Percentiles rank a stretch among this genome's conserved stretches.
phyloP scores from a whole-genome alignment of 805 yeast species.

The Metschnikowia chrysomelidarum region DNA sequence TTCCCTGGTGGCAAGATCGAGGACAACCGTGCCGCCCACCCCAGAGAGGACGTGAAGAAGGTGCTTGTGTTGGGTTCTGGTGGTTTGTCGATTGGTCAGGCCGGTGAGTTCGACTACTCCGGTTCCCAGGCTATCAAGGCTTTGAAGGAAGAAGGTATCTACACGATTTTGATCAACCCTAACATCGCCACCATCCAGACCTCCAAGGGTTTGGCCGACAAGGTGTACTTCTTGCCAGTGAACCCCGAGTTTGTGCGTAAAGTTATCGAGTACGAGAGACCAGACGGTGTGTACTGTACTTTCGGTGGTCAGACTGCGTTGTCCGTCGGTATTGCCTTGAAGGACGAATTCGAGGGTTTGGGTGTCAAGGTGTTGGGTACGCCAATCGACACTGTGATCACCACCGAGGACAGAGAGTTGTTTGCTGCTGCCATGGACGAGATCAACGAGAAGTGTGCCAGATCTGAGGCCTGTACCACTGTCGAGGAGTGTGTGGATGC shows the following conservation, averaged over 20 bases:
- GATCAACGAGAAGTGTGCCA: constrained; percentile 93
- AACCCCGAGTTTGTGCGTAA: constrained; percentile 95
- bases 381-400: constrained; percentile 90
- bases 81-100: constrained; percentile 98
- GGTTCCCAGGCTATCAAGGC: constrained; percentile 99
- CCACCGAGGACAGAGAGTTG: constrained; percentile 97
- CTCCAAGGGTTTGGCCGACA: constrained; percentile 95
- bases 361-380: constrained; percentile 98
- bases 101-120: constrained; percentile 98
- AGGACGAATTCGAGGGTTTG: constrained; percentile 88
- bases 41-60: constrained; percentile 82
- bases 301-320: constrained; percentile 99
- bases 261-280: constrained; percentile 91
- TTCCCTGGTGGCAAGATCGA: constrained; percentile 88
- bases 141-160: constrained; percentile 94
- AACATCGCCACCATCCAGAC: constrained; percentile 99
- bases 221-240: constrained; percentile 97
- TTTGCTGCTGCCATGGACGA: constrained; percentile 94
- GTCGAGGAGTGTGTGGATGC: constrained; percentile 83
- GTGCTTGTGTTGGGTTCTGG: constrained; percentile 96
- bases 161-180: constrained; percentile 94
- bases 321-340: constrained; percentile 91
- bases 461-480: constrained; percentile 79
- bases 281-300: constrained; percentile 95
- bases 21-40: constrained; percentile 73